Percentiles rank a stretch among this genome's conserved stretches.
Conservation (phyloP, 805 yeast species). For the Nakazawaea wyomingensis region DNA sequence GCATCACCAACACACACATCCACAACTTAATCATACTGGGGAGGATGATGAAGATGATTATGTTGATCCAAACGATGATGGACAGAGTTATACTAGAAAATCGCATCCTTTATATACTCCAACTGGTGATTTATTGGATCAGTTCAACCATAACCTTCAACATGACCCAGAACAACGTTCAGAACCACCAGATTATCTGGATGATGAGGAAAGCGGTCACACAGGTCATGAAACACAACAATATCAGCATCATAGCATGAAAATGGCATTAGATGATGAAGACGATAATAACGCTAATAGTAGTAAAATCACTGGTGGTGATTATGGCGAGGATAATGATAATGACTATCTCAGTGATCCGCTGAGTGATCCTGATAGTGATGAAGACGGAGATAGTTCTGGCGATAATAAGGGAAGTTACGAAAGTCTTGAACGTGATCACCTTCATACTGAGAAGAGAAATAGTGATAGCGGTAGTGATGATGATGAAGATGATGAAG, state of each 20-base stretch:
- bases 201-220: background rate
- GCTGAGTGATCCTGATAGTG: too few species aligned
- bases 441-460: too few species aligned
- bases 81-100: slow-evolving; percentile 62
- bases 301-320: background rate
- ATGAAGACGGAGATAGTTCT: background rate
- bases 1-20: background rate
- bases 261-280: background rate
- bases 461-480: background rate
- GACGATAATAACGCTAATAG: background rate
- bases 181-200: background rate
- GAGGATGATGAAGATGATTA: slow-evolving; percentile 58
- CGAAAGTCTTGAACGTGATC: too few species aligned
- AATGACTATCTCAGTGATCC: background rate
- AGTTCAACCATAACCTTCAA: slow-evolving; percentile 2
- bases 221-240: too few species aligned
- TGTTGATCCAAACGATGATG: slow-evolving; percentile 78
- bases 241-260: too few species aligned
- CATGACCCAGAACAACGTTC: background rate
- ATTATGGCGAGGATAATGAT: slow-evolving; percentile 1
- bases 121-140: slow-evolving; percentile 20
- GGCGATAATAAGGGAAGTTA: too few species aligned
- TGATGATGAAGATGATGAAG: slow-evolving; percentile 2
- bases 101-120: slow-evolving; percentile 57
- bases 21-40: background rate